A percentile compares a stretch with the other conserved stretches of the same genome.
Conservation (phyloP, 2,329 filamentous ascomycete species). For the Arthrobotrys entomopaga region DNA sequence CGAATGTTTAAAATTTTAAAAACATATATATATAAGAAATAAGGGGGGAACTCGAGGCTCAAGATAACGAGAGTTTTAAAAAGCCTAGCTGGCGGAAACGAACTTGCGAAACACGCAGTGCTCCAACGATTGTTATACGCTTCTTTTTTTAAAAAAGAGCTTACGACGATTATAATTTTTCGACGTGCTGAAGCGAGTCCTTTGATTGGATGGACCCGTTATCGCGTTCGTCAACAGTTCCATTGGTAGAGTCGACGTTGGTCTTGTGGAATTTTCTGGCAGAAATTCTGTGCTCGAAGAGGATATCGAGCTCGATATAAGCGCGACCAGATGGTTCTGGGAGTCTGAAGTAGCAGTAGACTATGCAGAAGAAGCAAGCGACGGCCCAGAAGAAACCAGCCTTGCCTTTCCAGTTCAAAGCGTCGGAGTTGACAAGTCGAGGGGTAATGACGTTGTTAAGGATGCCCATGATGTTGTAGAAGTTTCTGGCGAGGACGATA, state of each 20-base stretch:
- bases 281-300: slow-evolving; percentile 63
- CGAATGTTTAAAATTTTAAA: background rate
- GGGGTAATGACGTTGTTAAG: slow-evolving; percentile 60
- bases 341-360: slow-evolving; percentile 83
- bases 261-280: slow-evolving; percentile 63
- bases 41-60: no score
- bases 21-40: no score
- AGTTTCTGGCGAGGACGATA: slow-evolving; percentile 66
- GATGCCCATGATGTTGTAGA: slow-evolving; percentile 67
- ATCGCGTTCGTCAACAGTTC: slow-evolving; percentile 7
- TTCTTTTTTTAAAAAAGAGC: no score
- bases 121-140: background rate
- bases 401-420: slow-evolving; percentile 63
- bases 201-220: slow-evolving; percentile 1
- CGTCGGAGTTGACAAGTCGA: slow-evolving; percentile 49
- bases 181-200: slow-evolving; percentile 32
- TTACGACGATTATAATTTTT: slow-evolving; percentile 18
- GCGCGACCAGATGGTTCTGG: slow-evolving; percentile 80
- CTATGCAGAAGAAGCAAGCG: slow-evolving; percentile 80
- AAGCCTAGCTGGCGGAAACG: no score
- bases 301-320: slow-evolving; percentile 84
- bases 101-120: slow-evolving; percentile 7
- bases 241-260: slow-evolving; percentile 59
- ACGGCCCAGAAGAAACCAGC: slow-evolving; percentile 69
- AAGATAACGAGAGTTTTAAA: no score